These are phyloP conservation scores for Penicillium sp. DNA, from an alignment of 2,329 filamentous ascomycete genomes.

Conservation along the genomic window DNA sequence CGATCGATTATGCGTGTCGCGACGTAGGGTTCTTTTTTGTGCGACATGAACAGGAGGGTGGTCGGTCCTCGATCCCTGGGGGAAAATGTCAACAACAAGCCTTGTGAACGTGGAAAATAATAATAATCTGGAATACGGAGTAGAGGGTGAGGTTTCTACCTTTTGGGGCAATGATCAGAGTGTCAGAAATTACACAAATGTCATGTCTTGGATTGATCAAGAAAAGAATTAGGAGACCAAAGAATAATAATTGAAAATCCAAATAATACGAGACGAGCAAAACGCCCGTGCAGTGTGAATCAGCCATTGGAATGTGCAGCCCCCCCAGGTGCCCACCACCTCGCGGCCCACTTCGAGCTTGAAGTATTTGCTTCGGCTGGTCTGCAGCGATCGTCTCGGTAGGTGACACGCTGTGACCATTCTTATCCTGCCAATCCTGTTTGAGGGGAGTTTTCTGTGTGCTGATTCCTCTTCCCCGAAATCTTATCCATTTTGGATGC, in stretches of 20 bases:
- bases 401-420: conserved; percentile 14
- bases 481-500: not conserved
- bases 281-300: not conserved
- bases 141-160: not conserved
- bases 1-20: conserved; percentile 1
- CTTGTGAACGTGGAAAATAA: not conserved
- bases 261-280: not conserved
- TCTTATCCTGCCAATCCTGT: conserved; percentile 19
- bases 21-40: not conserved
- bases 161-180: not conserved
- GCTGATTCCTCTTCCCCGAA: conserved; percentile 2
- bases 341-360: conserved; percentile 16
- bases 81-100: not conserved
- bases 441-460: not conserved
- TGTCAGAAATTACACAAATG: not conserved
- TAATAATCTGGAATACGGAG: not conserved
- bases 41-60: conserved; percentile 6
- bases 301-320: conserved; percentile 18
- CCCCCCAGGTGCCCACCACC: conserved; percentile 8
- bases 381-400: conserved; percentile 25
- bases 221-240: not conserved
- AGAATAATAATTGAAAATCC: not conserved
- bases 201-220: not conserved
- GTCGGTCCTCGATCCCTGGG: not conserved
- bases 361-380: conserved; percentile 24